Evolutionary conservation across 2,329 filamentous ascomycete genomes (phyloP), one percentile per base, ranked within the genome.

Genomic region (Fusarium nematophilum): DNA sequence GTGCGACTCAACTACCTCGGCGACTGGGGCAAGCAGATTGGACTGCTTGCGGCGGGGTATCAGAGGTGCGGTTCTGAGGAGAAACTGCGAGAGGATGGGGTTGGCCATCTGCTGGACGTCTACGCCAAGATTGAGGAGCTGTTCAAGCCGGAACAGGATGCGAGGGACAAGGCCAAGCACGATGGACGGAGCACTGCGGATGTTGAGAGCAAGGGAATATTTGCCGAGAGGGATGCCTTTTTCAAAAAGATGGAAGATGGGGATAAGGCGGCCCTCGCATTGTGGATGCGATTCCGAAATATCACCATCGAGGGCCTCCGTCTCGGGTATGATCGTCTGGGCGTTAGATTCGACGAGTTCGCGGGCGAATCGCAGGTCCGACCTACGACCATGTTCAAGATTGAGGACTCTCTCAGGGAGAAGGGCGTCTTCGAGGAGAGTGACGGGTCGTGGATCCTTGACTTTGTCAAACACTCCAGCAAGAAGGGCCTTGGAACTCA

Each of bases 1-100:
- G 73, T 84, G 34, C 80, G 85, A 26, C 83, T 90, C 76, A 91
- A 91, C 74, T 91, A 90, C 70, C 79, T 91, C 3, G 89, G 88
- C 14, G 89, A 91, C 70, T 91, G 88, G 88, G 88, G 89, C 10
- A 89, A 88, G 76, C 86, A 89, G 64, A 86, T 81, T 39, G 79
- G 79, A 52, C 78, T 91, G 2, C 76, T 91, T 34, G 85, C 85
- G 3, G 79, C 87, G 18, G 88, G 87, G 0, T 91, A 86, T 71
- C 78, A 86, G 57, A 81, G 81, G 57, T 90, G 86, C 62, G 88
- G 88, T 3, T 84, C 79, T 30, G 86, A 90, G 67, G 82, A 87
- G 57, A 80, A 83, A 57, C 77, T 91, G 13, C 71, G 81, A 42
- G 76, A 78, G 30, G 85, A 90, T 60, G 86, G 88, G 2, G 86